Evolutionary conservation across 2,329 filamentous ascomycete species (phyloP).

Genomic region (Neofusicoccum sp.): DNA sequence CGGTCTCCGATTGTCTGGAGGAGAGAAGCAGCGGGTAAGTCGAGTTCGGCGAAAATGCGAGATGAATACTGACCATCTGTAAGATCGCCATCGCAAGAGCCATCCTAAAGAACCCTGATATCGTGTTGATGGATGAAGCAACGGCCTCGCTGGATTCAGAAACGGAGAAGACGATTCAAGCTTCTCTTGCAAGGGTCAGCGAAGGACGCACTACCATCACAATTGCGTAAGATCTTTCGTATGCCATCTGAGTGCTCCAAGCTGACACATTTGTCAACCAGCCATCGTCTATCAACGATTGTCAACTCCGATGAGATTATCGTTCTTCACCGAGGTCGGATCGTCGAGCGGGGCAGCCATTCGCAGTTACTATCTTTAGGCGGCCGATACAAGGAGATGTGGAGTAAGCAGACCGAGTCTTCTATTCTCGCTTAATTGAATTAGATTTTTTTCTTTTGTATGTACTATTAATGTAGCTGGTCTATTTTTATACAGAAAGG

Average conservation of each 20-base stretch:
- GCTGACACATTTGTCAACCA: not conserved
- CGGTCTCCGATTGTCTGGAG: constrained; percentile 49
- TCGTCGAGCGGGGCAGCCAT: constrained; percentile 23
- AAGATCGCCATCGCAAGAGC: constrained; percentile 56
- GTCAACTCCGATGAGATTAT: constrained; percentile 21
- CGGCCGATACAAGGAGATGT: constrained; percentile 22
- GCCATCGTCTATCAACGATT: constrained; percentile 22
- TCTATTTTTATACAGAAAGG: too few relatives aligned
- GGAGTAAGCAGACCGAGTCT: constrained; percentile 22
- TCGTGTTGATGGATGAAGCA: constrained; percentile 62
- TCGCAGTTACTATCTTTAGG: constrained; percentile 15
- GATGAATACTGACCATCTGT: not conserved
- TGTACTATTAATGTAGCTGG: too few relatives aligned
- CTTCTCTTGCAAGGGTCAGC: constrained; percentile 34
- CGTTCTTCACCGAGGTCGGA: constrained; percentile 21
- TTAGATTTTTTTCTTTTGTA: too few relatives aligned
- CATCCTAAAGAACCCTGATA: constrained; percentile 55
- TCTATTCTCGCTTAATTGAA: too few relatives aligned
- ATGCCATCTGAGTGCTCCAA: not conserved
- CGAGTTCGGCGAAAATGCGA: not conserved
- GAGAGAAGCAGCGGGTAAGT: constrained; percentile 57
- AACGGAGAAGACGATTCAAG: constrained; percentile 56
- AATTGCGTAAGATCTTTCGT: constrained; percentile 31
- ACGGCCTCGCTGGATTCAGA: constrained; percentile 60
- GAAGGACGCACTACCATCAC: constrained; percentile 36